Evolutionary conservation across 2,329 filamentous ascomycete species (phyloP).

Genomic region (Pezicula radicicola): DNA sequence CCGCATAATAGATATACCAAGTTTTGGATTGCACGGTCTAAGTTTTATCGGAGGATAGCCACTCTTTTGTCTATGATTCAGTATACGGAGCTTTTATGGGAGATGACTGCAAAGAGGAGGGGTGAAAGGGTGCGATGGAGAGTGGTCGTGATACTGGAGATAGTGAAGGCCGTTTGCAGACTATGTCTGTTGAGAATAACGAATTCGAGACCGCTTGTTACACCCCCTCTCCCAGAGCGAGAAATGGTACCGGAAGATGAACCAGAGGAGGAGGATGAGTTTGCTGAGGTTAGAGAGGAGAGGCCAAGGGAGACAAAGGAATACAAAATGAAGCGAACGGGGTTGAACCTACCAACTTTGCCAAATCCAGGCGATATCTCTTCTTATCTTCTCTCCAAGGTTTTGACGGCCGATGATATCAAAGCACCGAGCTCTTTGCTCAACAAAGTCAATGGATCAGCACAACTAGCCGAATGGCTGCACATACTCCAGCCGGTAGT

Average conservation of each 20-base stretch:
- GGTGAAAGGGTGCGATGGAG: slow-evolving; percentile 85
- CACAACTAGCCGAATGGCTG: slow-evolving; percentile 80
- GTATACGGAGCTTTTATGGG: slow-evolving; percentile 94
- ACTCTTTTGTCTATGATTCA: slow-evolving; percentile 84
- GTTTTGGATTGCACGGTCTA: slow-evolving; percentile 61
- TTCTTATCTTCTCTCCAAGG: slow-evolving; percentile 82
- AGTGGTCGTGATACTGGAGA: slow-evolving; percentile 80
- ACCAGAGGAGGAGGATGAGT: slow-evolving; percentile 40
- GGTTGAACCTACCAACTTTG: slow-evolving; percentile 77
- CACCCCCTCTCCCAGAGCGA: slow-evolving; percentile 80
- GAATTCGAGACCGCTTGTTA: slow-evolving; percentile 76
- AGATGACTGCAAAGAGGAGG: slow-evolving; percentile 89
- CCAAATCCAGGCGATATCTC: slow-evolving; percentile 81
- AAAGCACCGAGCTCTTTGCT: slow-evolving; percentile 85
- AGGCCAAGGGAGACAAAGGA: slow-evolving; percentile 38
- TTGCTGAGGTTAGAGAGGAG: slow-evolving; percentile 32
- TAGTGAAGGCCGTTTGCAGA: slow-evolving; percentile 80
- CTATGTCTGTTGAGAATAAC: slow-evolving; percentile 80
- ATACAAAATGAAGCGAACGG: slow-evolving; percentile 95
- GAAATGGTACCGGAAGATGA: slow-evolving; percentile 66
- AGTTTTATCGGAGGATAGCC: slow-evolving; percentile 77
- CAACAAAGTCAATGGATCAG: slow-evolving; percentile 72
- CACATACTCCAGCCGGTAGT: slow-evolving; percentile 87
- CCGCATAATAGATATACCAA: slow-evolving; percentile 65
- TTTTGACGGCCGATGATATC: slow-evolving; percentile 93